Conservation (phyloP, 2,329 filamentous ascomycete genomes). For the Parafenestella ontariensis region DNA sequence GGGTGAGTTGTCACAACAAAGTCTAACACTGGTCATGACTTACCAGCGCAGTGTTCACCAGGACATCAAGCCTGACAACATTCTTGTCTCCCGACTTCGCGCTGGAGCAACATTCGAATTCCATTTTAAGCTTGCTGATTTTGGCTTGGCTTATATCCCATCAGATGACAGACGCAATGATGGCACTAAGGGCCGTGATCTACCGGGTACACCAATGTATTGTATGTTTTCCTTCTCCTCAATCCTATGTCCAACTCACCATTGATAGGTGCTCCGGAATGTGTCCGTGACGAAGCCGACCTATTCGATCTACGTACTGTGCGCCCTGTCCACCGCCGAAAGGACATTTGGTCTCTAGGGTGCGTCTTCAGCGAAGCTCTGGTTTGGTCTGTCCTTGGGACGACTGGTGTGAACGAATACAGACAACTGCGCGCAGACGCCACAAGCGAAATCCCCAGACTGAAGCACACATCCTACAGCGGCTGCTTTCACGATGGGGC, state of each 20-base stretch:
- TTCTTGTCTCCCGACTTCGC: conserved; percentile 40
- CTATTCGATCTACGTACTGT: neutral
- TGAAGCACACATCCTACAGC: conserved; percentile 11
- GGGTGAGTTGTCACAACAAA: neutral
- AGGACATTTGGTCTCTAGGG: conserved; percentile 51
- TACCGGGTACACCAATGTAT: conserved; percentile 46
- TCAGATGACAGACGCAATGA: neutral
- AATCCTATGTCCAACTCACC: neutral
- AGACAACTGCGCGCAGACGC: neutral
- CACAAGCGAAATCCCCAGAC: neutral
- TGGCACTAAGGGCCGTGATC: conserved; percentile 11
- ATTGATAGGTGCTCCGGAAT: conserved; percentile 27
- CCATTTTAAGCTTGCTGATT: conserved; percentile 51
- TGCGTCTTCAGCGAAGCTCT: conserved; percentile 31
- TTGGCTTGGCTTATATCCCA: conserved; percentile 43
- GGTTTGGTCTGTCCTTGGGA: conserved; percentile 27
- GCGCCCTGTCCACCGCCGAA: conserved; percentile 32
- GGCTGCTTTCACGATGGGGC: conserved; percentile 29
- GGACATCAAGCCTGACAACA: conserved; percentile 56
- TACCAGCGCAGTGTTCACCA: conserved; percentile 46
- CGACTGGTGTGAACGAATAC: conserved; percentile 19
- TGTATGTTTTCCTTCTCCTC: conserved; percentile 36
- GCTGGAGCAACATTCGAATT: conserved; percentile 5
- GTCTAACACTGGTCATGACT: neutral
- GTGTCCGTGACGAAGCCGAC: conserved; percentile 12